Conservation (phyloP, 805 yeast species). For the Diddensiella santjacobensis region DNA sequence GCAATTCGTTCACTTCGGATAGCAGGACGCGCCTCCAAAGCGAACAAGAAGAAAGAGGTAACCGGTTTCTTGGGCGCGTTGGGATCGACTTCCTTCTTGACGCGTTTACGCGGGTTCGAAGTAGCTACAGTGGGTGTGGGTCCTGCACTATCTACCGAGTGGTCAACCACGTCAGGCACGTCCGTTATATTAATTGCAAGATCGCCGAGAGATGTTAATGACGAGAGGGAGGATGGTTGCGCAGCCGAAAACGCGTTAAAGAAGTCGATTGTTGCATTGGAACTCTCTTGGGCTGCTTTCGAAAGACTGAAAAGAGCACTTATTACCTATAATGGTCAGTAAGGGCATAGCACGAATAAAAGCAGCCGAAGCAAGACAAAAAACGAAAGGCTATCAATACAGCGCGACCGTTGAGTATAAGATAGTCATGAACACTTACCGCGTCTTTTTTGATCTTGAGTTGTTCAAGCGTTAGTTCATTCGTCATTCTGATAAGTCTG, state of each 20-base stretch:
- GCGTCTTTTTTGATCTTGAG: conserved; percentile 35
- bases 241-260: conserved; percentile 50
- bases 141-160: background rate
- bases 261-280: conserved; percentile 73
- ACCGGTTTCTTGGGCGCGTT: conserved; percentile 94
- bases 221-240: background rate
- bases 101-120: conserved; percentile 3
- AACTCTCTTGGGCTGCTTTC: conserved; percentile 82
- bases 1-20: conserved; percentile 64
- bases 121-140: background rate
- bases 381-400: too few relatives aligned
- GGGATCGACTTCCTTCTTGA: conserved; percentile 62
- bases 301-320: conserved; percentile 78
- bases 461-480: background rate
- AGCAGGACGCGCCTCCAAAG: conserved; percentile 66
- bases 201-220: conserved; percentile 34
- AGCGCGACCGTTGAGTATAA: too few relatives aligned
- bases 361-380: background rate
- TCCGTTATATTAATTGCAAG: conserved; percentile 33
- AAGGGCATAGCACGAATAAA: too few relatives aligned
- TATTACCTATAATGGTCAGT: conserved; percentile 46
- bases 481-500: background rate
- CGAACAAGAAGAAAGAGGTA: conserved; percentile 78
- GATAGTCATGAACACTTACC: conserved; percentile 33
- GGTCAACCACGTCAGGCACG: background rate